Evolutionary conservation across 371 early-diverging fungal species (phyloP).

Genomic region (Mucor indicus): DNA sequence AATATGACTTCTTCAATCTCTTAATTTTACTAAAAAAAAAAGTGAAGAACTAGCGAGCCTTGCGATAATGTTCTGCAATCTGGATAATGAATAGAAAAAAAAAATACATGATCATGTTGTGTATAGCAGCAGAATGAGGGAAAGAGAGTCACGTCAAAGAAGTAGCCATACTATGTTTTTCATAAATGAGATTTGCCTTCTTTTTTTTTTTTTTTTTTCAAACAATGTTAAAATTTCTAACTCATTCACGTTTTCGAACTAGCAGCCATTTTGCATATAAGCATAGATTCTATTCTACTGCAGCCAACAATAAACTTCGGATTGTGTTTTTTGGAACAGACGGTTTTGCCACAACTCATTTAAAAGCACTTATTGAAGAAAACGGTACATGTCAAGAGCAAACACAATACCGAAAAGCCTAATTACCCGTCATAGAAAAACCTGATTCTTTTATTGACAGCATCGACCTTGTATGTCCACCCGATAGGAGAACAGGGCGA

Average conservation of each 20-base stretch:
- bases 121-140: too few relatives aligned
- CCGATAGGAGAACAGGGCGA: conserved; percentile 51
- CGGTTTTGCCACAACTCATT: conserved; percentile 70
- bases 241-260: too few relatives aligned
- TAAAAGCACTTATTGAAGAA: conserved; percentile 57
- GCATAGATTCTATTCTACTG: too few relatives aligned
- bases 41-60: not conserved
- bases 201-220: too few relatives aligned
- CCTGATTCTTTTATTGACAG: conserved; percentile 34
- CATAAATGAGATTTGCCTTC: too few relatives aligned
- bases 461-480: conserved; percentile 72
- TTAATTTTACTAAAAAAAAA: not conserved
- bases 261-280: too few relatives aligned
- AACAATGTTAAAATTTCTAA: too few relatives aligned
- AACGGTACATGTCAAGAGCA: conserved; percentile 45
- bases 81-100: not conserved
- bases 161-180: too few relatives aligned
- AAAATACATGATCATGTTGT: too few relatives aligned
- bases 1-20: not conserved
- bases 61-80: not conserved
- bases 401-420: not conserved
- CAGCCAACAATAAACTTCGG: conserved; percentile 12
- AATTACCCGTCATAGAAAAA: not conserved
- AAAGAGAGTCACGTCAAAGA: too few relatives aligned
- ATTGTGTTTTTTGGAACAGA: conserved; percentile 86